phyloP scores from a whole-genome alignment of 148 eudicot genomes.

The Beta vulgaris region DNA sequence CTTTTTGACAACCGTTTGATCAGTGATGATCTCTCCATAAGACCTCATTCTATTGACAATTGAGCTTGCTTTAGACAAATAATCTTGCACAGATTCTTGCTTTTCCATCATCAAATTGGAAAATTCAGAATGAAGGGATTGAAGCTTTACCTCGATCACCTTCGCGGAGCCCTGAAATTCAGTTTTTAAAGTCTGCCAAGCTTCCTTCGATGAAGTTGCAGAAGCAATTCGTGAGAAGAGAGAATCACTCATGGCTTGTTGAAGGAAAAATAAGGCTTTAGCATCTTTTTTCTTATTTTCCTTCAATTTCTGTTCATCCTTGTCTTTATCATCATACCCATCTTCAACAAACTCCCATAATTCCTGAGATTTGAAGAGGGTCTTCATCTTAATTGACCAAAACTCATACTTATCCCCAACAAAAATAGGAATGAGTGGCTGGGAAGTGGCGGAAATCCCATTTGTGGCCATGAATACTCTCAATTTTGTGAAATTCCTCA shows the following conservation, averaged over 20 bases:
- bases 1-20: slow-evolving; percentile 9
- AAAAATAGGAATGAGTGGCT: not conserved
- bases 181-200: not conserved
- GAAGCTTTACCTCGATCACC: not conserved
- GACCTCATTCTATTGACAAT: slow-evolving; percentile 9
- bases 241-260: not conserved
- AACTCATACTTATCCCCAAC: not conserved
- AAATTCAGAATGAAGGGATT: slow-evolving; percentile 1
- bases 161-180: not conserved
- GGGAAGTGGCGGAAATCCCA: not conserved
- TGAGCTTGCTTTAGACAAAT: not conserved
- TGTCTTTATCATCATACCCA: not conserved
- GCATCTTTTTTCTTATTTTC: not conserved
- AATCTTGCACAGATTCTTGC: slow-evolving; percentile 13
- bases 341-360: not conserved
- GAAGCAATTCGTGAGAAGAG: not conserved
- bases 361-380: slow-evolving; percentile 1
- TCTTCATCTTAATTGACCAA: not conserved
- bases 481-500: no score
- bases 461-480: no score
- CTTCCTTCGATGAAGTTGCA: not conserved
- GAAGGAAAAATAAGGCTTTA: not conserved
- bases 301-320: not conserved
- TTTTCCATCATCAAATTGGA: not conserved
- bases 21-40: slow-evolving; percentile 9